These are phyloP conservation scores for Melaleuca alternifolia DNA, from an alignment of 345 rosid genomes.

Conservation along the genomic window DNA sequence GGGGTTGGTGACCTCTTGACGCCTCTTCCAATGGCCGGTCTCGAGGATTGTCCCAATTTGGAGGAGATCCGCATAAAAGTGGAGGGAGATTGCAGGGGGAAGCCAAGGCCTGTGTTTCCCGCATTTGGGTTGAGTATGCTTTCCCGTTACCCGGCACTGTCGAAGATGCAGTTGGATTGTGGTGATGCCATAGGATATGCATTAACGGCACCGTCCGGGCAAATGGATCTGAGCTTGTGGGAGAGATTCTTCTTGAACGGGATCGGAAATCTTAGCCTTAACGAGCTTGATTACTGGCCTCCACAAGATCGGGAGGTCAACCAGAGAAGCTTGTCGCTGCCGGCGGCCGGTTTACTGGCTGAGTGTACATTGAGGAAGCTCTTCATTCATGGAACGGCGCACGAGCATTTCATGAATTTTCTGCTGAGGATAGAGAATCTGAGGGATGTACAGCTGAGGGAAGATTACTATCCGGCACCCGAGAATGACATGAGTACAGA, in stretches of 20 bases:
- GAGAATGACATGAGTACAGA: slow-evolving; percentile 83
- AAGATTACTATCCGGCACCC: slow-evolving; percentile 92
- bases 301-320: slow-evolving; percentile 85
- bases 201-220: slow-evolving; percentile 70
- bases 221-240: slow-evolving; percentile 87
- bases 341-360: slow-evolving; percentile 58
- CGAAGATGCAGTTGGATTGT: slow-evolving; percentile 77
- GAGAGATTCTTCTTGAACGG: slow-evolving; percentile 78
- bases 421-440: slow-evolving; percentile 39
- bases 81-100: slow-evolving; percentile 82
- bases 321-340: slow-evolving; percentile 71
- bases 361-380: slow-evolving; percentile 72
- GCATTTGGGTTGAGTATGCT: slow-evolving; percentile 70
- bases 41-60: slow-evolving; percentile 65
- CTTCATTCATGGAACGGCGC: slow-evolving; percentile 86
- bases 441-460: slow-evolving; percentile 85
- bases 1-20: slow-evolving; percentile 51
- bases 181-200: slow-evolving; percentile 59
- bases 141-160: slow-evolving; percentile 38
- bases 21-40: slow-evolving; percentile 46
- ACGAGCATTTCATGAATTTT: slow-evolving; percentile 89
- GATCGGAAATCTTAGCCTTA: slow-evolving; percentile 43
- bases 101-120: slow-evolving; percentile 31
- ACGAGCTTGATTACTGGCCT: slow-evolving; percentile 83
- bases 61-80: slow-evolving; percentile 70